Evolutionary conservation across 495 filamentous ascomycete genomes (phyloP).

Genomic region (Trichoderma parareesei): DNA sequence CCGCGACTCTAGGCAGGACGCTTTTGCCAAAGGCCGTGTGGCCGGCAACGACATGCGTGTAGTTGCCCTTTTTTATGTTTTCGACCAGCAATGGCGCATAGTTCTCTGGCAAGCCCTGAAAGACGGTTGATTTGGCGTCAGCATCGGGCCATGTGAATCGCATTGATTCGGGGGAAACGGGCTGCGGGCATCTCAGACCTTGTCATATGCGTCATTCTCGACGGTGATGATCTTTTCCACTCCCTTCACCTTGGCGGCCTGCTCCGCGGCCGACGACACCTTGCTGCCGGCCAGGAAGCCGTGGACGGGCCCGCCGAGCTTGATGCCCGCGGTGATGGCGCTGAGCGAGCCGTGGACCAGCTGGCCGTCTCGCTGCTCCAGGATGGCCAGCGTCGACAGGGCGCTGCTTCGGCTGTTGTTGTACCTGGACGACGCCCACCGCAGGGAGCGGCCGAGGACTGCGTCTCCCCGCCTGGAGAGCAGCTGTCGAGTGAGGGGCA

Average conservation of each 20-base stretch:
- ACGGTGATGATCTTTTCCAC: slow-evolving; percentile 85
- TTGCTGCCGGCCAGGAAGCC: slow-evolving; percentile 81
- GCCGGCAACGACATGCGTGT: slow-evolving; percentile 80
- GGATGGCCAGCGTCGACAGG: slow-evolving; percentile 79
- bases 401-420: slow-evolving; percentile 22
- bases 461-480: slow-evolving; percentile 1
- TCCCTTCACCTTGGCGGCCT: slow-evolving; percentile 83
- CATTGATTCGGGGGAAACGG: no score
- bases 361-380: slow-evolving; percentile 90
- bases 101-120: slow-evolving; percentile 84
- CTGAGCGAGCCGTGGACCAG: slow-evolving; percentile 75
- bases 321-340: slow-evolving; percentile 78
- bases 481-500: background rate
- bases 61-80: slow-evolving; percentile 90
- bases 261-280: slow-evolving; percentile 70
- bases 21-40: slow-evolving; percentile 98
- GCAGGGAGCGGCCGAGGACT: background rate
- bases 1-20: slow-evolving; percentile 89
- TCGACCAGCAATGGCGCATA: slow-evolving; percentile 87
- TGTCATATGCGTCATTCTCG: slow-evolving; percentile 86
- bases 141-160: background rate
- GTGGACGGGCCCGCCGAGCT: slow-evolving; percentile 77
- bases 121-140: background rate
- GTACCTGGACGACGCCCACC: background rate
- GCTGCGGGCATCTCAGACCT: slow-evolving; percentile 42